Evolutionary conservation across 2,329 filamentous ascomycete genomes (phyloP), one percentile per base, ranked within the genome.

Genomic region (Curvularia verruculosa): DNA sequence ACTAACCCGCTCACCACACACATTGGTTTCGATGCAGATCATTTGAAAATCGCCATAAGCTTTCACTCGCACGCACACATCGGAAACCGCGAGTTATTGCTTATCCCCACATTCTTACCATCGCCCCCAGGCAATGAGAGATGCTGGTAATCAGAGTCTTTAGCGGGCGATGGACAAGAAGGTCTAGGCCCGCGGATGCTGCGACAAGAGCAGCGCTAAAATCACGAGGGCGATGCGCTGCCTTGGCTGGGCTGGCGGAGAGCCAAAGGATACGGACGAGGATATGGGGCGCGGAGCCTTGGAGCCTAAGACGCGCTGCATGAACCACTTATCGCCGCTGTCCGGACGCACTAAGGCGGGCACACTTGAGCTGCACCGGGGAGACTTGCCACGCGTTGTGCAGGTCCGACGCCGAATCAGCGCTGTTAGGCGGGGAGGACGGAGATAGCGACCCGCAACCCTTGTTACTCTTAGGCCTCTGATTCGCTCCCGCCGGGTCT

Each of bases 371-470:
- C 61, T 57, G 37, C 21, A 43, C 40, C 52, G 48, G 56, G 52
- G 47, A 54, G 52, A 60, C 56, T 67, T 56, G 66, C 65, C 65
- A 65, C 65, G 66, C 65, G 65, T 66, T 59, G 55, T 48, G 49
- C 56, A 56, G 46, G 12, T 39, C 18, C 41, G 49, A 41, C 24
- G 50, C 48, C 61, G 65, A 69, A 67, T 69, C 58, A 66, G 66
- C 61, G 58, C 43, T 41, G 24, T 36, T 57, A 48, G 37, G 51
- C 52, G 44, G 57, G 50, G 47, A 47, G 24, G 19, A 51, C 61
- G 61, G 56, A 61, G 50, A 60, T 63, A 56, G 53, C 37, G 56
- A 39, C 45, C 43, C 44, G 40, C 18, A 21, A 48, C 47, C 59
- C 56, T 45, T 53, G 59, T 36, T 23, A 6, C 10, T 4, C 13